Conservation (phyloP, 1,284 basidiomycete genomes). For the Puccinia novopanici region DNA sequence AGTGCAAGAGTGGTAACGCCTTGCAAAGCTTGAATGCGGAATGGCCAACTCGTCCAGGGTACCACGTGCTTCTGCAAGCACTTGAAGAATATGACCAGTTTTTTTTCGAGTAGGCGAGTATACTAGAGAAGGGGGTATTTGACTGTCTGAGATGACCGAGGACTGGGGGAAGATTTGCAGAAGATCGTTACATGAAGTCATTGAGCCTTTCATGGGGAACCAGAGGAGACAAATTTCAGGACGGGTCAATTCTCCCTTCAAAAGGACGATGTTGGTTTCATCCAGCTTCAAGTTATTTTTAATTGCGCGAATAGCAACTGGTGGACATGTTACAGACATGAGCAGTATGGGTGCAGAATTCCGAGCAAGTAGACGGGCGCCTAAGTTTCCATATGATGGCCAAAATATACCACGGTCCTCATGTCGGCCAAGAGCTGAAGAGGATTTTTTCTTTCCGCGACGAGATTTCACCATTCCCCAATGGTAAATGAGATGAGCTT, state of each 20-base stretch:
- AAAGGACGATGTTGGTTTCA: neutral
- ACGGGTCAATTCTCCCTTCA: neutral
- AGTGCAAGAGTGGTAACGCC: constrained; percentile 12
- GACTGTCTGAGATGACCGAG: neutral
- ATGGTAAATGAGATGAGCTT: no score
- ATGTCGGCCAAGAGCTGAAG: neutral
- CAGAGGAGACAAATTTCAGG: neutral
- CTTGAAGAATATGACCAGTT: neutral
- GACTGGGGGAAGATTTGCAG: neutral
- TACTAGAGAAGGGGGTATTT: constrained; percentile 6
- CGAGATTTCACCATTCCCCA: neutral
- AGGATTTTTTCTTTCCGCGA: neutral
- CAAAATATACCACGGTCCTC: constrained; percentile 18
- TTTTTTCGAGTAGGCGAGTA: neutral
- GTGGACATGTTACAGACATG: constrained; percentile 3
- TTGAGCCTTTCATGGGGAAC: constrained; percentile 12
- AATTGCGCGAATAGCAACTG: neutral
- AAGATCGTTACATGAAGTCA: neutral
- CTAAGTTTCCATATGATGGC: constrained; percentile 7
- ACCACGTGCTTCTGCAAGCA: constrained; percentile 3
- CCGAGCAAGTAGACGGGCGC: neutral
- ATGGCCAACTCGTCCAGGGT: neutral
- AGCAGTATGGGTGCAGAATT: constrained; percentile 4
- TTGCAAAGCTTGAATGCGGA: neutral
- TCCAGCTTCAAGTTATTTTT: neutral